Base-by-base conservation (phyloP, 345 rosid species). In the Boechera retrofracta region DNA sequence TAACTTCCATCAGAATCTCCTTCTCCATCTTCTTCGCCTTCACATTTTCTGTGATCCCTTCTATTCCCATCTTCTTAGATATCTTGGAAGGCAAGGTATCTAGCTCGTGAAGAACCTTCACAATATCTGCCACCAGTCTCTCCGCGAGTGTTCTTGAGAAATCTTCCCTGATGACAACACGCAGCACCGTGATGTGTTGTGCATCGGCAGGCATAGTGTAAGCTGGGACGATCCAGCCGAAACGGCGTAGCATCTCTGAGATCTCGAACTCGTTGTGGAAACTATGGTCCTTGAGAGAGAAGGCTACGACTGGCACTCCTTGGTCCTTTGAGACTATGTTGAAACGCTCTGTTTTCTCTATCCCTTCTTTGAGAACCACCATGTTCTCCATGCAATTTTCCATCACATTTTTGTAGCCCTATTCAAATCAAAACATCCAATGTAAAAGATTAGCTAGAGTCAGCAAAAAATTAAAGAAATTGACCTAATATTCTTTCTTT, bases 171-270 rank as follows among this genome's bases (percentile, higher is more conserved):
- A 92, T 83, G 16, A 94, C 98, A 4, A 94, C 97, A 3, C 98
- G 96, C 0, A 94, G 85, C 54, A 94, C 98, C 0, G 98, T 94
- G 8, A 94, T 64, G 75, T 94, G 97, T 69, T 92, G 91, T 2
- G 97, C 98, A 56, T 92, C 87, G 0, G 97, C 93, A 0, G 98
- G 98, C 97, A 93, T 91, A 8, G 92, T 87, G 80, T 93, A 93
- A 45, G 98, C 97, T 0, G 97, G 98, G 69, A 94, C 97, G 0
- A 94, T 91, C 97, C 98, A 94, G 0, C 98, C 97, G n/a, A 83
- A 91, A 15, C 98, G 90, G 3, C 97, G 89, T 29, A 94, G 85
- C 89, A 80, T 79, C 38, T 94, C 96, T 0, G 98, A 81, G 41
- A 94, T 84, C 77, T 91, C 94, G 21, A 90, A 91, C 68, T 94